Conservation (phyloP, 1,139 yeast species). For the Candida sp. region DNA sequence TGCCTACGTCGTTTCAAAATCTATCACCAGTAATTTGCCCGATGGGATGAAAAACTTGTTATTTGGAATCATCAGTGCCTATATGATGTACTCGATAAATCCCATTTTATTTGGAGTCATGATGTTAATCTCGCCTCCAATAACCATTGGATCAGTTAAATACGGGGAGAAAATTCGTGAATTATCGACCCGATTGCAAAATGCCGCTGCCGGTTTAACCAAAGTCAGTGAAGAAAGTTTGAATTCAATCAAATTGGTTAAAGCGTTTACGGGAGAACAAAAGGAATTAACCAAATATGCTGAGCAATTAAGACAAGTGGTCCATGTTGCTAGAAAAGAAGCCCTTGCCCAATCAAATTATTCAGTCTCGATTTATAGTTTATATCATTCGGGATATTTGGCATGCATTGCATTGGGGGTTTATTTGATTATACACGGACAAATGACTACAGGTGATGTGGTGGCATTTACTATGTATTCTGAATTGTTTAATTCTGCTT, state of each 20-base stretch:
- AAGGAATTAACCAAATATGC: constrained; percentile 42
- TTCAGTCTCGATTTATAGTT: constrained; percentile 41
- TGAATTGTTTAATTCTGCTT: constrained; percentile 47
- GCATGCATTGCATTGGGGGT: constrained; percentile 46
- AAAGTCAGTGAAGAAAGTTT: constrained; percentile 46
- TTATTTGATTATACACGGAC: constrained; percentile 39
- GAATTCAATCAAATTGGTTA: constrained; percentile 41
- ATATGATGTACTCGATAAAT: constrained; percentile 47
- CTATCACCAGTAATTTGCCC: constrained; percentile 43
- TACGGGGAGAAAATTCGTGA: constrained; percentile 47
- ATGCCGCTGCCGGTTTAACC: constrained; percentile 46
- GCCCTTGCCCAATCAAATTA: constrained; percentile 48
- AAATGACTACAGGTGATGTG: constrained; percentile 46
- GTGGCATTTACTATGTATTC: constrained; percentile 50
- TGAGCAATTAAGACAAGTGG: constrained; percentile 38
- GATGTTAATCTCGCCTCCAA: constrained; percentile 52
- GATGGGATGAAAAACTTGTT: constrained; percentile 47
- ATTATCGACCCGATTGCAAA: constrained; percentile 41
- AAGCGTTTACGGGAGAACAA: constrained; percentile 45
- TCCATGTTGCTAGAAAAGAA: constrained; percentile 41
- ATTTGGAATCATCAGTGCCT: constrained; percentile 42
- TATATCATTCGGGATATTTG: constrained; percentile 44
- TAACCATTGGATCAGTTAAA: constrained; percentile 48
- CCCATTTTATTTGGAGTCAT: constrained; percentile 47
- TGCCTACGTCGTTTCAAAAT: constrained; percentile 50